Conservation (phyloP, 139 green algal genomes). For the Chlorella sp. region DNA sequence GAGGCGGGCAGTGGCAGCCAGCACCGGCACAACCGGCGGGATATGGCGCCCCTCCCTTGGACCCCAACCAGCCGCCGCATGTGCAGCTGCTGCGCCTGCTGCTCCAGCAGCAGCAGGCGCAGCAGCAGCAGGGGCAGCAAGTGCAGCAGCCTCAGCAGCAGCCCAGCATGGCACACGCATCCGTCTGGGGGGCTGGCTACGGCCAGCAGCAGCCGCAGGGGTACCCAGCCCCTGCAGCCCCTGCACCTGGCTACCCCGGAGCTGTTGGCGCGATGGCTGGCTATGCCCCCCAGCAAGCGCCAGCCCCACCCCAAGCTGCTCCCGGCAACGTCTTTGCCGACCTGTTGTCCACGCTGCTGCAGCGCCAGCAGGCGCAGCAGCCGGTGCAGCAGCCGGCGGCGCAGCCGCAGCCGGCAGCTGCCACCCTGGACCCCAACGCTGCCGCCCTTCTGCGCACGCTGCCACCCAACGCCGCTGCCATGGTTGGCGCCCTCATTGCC, state of each 20-base stretch:
- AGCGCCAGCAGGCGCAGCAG: slow-evolving; percentile 13
- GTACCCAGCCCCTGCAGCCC: no score
- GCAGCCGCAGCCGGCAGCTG: background rate
- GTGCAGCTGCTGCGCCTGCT: slow-evolving; percentile 21
- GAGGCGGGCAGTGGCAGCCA: background rate
- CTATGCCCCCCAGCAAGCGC: background rate
- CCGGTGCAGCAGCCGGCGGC: background rate
- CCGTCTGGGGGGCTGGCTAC: no score
- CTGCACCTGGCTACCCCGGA: no score
- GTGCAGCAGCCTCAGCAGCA: no score
- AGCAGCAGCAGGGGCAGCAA: no score
- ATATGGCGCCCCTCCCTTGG: background rate
- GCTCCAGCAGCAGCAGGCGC: background rate
- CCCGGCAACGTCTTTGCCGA: background rate
- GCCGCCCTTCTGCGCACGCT: slow-evolving; percentile 1
- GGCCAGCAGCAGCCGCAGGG: no score
- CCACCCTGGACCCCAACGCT: background rate
- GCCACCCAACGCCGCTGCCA: background rate
- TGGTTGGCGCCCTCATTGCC: background rate
- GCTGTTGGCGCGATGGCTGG: no score
- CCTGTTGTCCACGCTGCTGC: slow-evolving; percentile 4
- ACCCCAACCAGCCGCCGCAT: background rate
- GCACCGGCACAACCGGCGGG: background rate
- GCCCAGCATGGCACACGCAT: no score
- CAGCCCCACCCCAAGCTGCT: background rate